Evolutionary conservation across 768 basidiomycete genomes (phyloP).

Genomic region (Butyriboletus loyo): DNA sequence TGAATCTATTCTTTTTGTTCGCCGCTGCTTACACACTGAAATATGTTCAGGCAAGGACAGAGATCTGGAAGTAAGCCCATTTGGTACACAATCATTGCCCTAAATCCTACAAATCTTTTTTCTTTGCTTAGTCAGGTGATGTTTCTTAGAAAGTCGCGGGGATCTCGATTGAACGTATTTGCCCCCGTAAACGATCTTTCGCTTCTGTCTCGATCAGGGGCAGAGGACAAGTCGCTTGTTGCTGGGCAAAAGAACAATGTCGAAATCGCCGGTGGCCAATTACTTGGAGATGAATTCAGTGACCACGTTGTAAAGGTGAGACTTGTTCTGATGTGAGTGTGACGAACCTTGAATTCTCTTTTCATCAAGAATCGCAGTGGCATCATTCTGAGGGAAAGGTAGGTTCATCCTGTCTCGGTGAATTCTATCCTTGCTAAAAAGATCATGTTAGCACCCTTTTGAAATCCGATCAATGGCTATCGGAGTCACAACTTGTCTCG

Average conservation of each 20-base stretch:
- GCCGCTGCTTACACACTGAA: neutral
- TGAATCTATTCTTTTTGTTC: neutral
- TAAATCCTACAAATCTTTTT: neutral
- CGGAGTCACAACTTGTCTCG: conserved; percentile 63
- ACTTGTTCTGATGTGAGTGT: neutral
- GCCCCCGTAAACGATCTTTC: conserved; percentile 89
- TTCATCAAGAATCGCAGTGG: conserved; percentile 80
- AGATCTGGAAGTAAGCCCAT: conserved; percentile 83
- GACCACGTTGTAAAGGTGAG: conserved; percentile 87
- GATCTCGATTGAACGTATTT: conserved; percentile 85
- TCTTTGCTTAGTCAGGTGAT: conserved; percentile 64
- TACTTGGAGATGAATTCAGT: conserved; percentile 94
- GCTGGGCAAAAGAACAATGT: conserved; percentile 73
- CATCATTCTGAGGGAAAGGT: conserved; percentile 91
- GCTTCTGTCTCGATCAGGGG: conserved; percentile 66
- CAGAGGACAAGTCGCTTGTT: conserved; percentile 52
- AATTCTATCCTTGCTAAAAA: neutral
- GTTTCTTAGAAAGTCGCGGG: conserved; percentile 78
- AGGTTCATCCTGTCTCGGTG: conserved; percentile 22
- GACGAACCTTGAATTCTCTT: neutral
- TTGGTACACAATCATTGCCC: neutral
- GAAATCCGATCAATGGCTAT: conserved; percentile 91
- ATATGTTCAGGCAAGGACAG: conserved; percentile 61
- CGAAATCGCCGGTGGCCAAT: conserved; percentile 74
- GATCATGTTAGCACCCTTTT: conserved; percentile 60